phyloP scores from a whole-genome alignment of 257 asterid species.

The Prunella vulgaris region DNA sequence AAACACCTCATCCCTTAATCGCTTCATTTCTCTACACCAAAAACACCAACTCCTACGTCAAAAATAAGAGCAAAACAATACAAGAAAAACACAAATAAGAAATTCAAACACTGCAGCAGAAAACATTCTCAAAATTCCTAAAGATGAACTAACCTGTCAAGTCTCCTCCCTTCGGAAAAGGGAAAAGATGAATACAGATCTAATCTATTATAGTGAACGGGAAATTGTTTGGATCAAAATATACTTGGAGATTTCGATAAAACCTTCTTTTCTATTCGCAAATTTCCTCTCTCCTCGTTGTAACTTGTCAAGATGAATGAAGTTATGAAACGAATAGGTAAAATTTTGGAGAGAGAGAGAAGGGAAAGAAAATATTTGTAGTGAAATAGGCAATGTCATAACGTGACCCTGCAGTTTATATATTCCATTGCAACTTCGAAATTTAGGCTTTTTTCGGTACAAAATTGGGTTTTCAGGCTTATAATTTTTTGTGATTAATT shows the following conservation, averaged over 20 bases:
- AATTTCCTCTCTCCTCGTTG: slow-evolving; percentile 22
- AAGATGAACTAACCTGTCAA: slow-evolving; percentile 38
- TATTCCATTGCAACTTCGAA: slow-evolving; percentile 21
- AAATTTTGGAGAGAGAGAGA: slow-evolving; percentile 12
- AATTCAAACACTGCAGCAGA: slow-evolving; percentile 10
- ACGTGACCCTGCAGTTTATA: slow-evolving; percentile 28
- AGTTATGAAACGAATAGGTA: slow-evolving; percentile 22
- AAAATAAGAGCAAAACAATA: slow-evolving; percentile 17
- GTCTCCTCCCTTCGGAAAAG: slow-evolving; percentile 35
- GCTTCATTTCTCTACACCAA: slow-evolving; percentile 67
- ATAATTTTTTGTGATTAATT: neutral
- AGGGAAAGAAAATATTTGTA: slow-evolving; percentile 4
- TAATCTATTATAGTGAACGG: slow-evolving; percentile 27
- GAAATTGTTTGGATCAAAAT: slow-evolving; percentile 29
- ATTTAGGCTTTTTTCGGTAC: slow-evolving; percentile 15
- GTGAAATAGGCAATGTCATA: slow-evolving; percentile 17
- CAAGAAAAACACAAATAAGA: neutral
- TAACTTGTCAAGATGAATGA: slow-evolving; percentile 21
- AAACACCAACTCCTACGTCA: slow-evolving; percentile 25
- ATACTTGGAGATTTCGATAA: slow-evolving; percentile 5
- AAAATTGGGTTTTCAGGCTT: slow-evolving; percentile 1
- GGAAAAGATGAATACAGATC: slow-evolving; percentile 53
- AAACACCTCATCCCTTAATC: slow-evolving; percentile 68
- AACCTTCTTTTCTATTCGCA: slow-evolving; percentile 3
- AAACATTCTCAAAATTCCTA: neutral